A percentile compares a stretch with the other conserved stretches of the same genome.
These are phyloP conservation scores for Spergularia marina DNA, from an alignment of 148 eudicot species.

Conservation along the genomic window DNA sequence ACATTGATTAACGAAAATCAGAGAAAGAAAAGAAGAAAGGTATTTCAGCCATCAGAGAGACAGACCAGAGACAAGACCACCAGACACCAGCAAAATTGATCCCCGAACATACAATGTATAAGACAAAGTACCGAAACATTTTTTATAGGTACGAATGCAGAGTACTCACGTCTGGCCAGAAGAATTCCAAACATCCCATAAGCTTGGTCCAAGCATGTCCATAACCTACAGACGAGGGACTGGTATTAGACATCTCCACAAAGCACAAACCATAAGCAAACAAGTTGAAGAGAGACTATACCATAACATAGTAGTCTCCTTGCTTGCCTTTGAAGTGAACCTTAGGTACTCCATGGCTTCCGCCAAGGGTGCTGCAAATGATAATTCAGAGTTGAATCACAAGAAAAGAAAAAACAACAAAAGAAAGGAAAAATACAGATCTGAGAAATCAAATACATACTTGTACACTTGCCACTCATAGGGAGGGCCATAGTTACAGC, in stretches of 20 bases:
- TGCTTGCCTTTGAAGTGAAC: slow-evolving; percentile 87
- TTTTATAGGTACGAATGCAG: slow-evolving; percentile 13
- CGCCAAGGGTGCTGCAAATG: slow-evolving; percentile 69
- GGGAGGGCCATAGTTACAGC: slow-evolving; percentile 89
- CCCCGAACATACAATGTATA: neutral
- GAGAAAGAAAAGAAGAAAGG: no score
- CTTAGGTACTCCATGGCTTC: slow-evolving; percentile 85
- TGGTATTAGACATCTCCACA: slow-evolving; percentile 13
- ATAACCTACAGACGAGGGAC: slow-evolving; percentile 52
- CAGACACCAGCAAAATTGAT: neutral
- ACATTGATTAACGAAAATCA: no score
- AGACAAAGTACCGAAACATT: slow-evolving; percentile 3
- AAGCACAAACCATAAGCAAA: neutral
- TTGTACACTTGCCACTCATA: slow-evolving; percentile 95
- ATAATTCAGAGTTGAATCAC: neutral
- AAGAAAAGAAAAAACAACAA: no score
- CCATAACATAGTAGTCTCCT: slow-evolving; percentile 92
- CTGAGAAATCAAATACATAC: slow-evolving; percentile 36
- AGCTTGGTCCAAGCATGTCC: slow-evolving; percentile 97
- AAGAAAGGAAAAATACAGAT: neutral
- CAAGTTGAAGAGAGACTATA: slow-evolving; percentile 24
- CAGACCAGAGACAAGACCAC: neutral
- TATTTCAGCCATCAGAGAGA: no score
- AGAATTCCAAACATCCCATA: slow-evolving; percentile 96
- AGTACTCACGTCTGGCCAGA: slow-evolving; percentile 85